These are phyloP conservation scores for Suillus subaureus DNA, from an alignment of 768 basidiomycete species.

Conservation along the genomic window DNA sequence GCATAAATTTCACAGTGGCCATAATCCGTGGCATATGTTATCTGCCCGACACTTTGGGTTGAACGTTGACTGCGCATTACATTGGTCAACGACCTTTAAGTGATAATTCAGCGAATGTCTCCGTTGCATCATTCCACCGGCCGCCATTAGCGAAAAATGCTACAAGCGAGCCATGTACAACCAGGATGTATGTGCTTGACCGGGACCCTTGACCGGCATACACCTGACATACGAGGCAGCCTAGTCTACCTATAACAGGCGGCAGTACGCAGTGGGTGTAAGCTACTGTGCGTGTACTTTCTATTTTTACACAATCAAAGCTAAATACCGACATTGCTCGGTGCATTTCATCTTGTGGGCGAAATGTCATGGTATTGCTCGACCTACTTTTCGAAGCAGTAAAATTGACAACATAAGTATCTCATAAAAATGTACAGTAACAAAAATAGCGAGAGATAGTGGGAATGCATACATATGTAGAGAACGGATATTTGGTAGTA, in stretches of 20 bases:
- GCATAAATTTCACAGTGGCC: neutral
- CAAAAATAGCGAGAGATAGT: neutral
- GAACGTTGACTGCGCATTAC: neutral
- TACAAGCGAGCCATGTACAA: neutral
- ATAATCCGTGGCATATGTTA: neutral
- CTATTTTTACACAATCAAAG: neutral
- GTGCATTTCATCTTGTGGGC: neutral
- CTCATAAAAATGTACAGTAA: neutral
- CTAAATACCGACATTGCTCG: neutral
- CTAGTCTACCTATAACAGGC: neutral
- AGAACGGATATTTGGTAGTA: neutral
- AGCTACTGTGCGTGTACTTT: neutral
- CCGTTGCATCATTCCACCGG: neutral
- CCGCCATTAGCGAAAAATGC: neutral
- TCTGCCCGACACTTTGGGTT: neutral
- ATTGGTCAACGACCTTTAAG: neutral
- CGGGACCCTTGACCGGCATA: neutral
- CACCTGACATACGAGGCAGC: neutral
- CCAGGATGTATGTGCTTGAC: neutral
- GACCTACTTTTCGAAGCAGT: neutral
- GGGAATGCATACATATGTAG: conserved; percentile 1
- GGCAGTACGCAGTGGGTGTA: neutral
- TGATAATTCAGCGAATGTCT: too few relatives aligned
- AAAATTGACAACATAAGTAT: conserved; percentile 1
- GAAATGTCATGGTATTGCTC: neutral